Base-by-base conservation (phyloP, 2,329 filamentous ascomycete species). In the Curvularia lunata region DNA sequence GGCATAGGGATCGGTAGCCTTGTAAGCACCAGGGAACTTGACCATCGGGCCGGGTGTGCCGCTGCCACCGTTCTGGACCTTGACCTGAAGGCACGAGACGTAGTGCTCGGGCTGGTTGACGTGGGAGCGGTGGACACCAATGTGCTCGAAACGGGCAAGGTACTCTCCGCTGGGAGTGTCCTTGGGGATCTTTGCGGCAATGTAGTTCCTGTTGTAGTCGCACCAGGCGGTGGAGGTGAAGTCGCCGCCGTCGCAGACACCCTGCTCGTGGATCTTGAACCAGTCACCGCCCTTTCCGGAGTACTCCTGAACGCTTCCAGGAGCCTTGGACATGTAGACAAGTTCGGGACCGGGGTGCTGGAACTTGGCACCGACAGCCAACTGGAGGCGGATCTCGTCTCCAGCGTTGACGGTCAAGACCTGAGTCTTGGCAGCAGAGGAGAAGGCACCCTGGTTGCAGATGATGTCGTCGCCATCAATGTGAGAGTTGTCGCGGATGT, bases 61-160 rank as follows among this genome's bases (percentile, higher is more conserved):
- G 45, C 58, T 69, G 13, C 74, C 74, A 30, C 70, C 67, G 12
- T 73, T 72, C 13, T 67, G 67, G 52, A 82, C 73, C 63, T 77
- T 75, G 56, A 82, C 55, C 68, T 82, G 80, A 0, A 75, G 71
- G 67, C 79, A 81, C 3, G 71, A 69, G 47, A 65, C 65, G 48
- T 81, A 81, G 66, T 80, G 80, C 70, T 81, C 74, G n/a, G 74
- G 71, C 52, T 74, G 70, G 37, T 66, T 66, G 41, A 62, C 62
- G 43, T 58, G 65, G 51, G 78, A 63, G 40, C 60, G 60, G 50
- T 66, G 64, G 25, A 66, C 68, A 40, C 70, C 79, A 40, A 82
- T 79, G 56, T 81, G 79, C 70, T 82, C 79, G 40, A 76, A 67
- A 13, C 79, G 74, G 21, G 80, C 62, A 19, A 81, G 70, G 65